A percentile compares a stretch with the other conserved stretches of the same genome.
phyloP scores from a whole-genome alignment of 192 early-diverging fungal genomes.

The Helicostylum pulchrum region DNA sequence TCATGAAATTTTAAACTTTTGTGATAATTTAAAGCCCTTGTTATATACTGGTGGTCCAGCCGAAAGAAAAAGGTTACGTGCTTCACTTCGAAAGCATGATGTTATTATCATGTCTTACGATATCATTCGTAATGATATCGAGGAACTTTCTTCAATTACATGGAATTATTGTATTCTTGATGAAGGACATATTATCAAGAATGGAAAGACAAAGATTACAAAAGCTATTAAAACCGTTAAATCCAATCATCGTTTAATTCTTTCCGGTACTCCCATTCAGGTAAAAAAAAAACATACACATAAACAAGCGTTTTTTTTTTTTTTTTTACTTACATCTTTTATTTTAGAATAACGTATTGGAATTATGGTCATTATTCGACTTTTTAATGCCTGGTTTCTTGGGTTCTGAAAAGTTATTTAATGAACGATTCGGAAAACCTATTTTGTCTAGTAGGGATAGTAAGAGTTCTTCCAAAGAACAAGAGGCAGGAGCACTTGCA shows the following conservation, averaged over 20 bases:
- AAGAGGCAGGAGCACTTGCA: slow-evolving; percentile 76
- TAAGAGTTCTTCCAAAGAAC: slow-evolving; percentile 67
- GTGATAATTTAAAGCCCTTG: slow-evolving; percentile 71
- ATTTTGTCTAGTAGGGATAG: slow-evolving; percentile 89
- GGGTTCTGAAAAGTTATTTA: slow-evolving; percentile 92
- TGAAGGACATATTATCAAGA: slow-evolving; percentile 98
- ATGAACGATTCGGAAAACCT: slow-evolving; percentile 90
- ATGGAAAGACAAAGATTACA: slow-evolving; percentile 90
- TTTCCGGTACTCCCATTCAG: slow-evolving; percentile 96
- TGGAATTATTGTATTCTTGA: slow-evolving; percentile 98
- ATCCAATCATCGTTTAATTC: slow-evolving; percentile 85
- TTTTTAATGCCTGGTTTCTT: slow-evolving; percentile 99
- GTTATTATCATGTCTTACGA: slow-evolving; percentile 97
- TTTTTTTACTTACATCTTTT: background rate
- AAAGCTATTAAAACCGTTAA: slow-evolving; percentile 86
- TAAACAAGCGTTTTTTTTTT: background rate
- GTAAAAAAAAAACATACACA: slow-evolving; percentile 14
- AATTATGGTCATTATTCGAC: slow-evolving; percentile 97
- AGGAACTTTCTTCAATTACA: slow-evolving; percentile 60
- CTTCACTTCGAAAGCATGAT: slow-evolving; percentile 56
- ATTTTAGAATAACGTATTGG: slow-evolving; percentile 87
- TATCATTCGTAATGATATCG: slow-evolving; percentile 93
- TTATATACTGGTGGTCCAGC: slow-evolving; percentile 82
- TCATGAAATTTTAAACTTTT: slow-evolving; percentile 86
- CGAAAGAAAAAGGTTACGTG: slow-evolving; percentile 70